Evolutionary conservation across 805 yeast species (phyloP).

Genomic region (Komagataella kurtzmanii): DNA sequence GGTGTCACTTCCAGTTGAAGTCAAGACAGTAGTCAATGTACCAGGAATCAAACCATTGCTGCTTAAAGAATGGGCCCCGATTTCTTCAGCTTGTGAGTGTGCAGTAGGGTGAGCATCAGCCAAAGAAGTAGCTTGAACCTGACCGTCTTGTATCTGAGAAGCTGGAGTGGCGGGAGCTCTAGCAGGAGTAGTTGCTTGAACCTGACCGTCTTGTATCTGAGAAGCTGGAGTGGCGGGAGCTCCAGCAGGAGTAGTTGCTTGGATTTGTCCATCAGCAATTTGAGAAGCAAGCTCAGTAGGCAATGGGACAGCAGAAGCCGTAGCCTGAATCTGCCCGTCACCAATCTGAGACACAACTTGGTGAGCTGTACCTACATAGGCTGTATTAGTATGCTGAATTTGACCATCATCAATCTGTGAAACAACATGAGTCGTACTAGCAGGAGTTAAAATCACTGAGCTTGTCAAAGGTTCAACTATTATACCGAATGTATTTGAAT

Average conservation of each 20-base stretch:
- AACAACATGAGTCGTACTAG: conserved; percentile 19
- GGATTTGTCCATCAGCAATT: conserved; percentile 13
- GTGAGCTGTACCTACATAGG: conserved; percentile 5
- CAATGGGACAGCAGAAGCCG: conserved; percentile 10
- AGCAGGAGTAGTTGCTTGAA: background rate
- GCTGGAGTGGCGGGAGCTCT: background rate
- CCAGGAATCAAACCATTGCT: background rate
- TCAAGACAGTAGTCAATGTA: background rate
- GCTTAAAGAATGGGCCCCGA: background rate
- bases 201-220: conserved; percentile 1
- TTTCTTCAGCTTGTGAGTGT: background rate
- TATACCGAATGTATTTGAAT: conserved; percentile 49
- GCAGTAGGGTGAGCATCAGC: background rate
- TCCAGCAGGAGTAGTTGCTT: conserved; percentile 6
- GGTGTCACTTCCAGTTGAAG: conserved; percentile 4
- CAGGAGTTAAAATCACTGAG: conserved; percentile 14
- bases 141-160: conserved; percentile 1
- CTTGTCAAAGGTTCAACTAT: conserved; percentile 41
- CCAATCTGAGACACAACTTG: conserved; percentile 20
- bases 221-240: background rate
- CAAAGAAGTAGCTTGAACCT: background rate
- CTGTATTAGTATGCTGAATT: conserved; percentile 10
- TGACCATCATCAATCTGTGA: conserved; percentile 40
- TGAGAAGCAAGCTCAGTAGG: conserved; percentile 7
- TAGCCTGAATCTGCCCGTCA: conserved; percentile 23